Conservation (phyloP, 495 filamentous ascomycete species). For the Penicillium waksmanii region DNA sequence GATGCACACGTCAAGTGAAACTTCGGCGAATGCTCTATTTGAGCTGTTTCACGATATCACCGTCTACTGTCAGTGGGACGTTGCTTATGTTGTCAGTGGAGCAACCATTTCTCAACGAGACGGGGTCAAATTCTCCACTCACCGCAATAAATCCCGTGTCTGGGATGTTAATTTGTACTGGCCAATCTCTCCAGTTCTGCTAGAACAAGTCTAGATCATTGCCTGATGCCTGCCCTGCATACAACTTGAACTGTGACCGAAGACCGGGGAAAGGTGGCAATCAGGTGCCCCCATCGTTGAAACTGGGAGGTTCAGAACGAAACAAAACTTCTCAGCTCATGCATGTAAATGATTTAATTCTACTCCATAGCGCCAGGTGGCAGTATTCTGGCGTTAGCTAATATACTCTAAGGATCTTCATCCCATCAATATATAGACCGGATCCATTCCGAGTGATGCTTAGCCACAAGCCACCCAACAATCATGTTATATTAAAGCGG, state of each 20-base stretch:
- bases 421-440: neutral
- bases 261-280: neutral
- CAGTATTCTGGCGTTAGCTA: neutral
- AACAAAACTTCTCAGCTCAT: too few relatives aligned
- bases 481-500: neutral
- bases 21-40: neutral
- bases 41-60: neutral
- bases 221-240: neutral
- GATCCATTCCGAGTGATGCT: neutral
- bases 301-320: neutral
- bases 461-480: neutral
- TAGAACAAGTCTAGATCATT: neutral
- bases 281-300: neutral
- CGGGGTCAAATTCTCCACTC: neutral
- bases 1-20: neutral
- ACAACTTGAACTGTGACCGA: neutral
- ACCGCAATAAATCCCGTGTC: neutral
- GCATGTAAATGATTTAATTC: too few relatives aligned
- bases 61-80: neutral
- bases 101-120: neutral
- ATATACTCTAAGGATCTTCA: neutral
- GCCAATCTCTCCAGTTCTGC: neutral
- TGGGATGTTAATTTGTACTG: neutral
- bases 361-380: too few relatives aligned
- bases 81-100: neutral